A percentile compares a stretch with the other conserved stretches of the same genome.
phyloP scores from a whole-genome alignment of 805 yeast genomes.

The Jamesozyma jinghongensis region DNA sequence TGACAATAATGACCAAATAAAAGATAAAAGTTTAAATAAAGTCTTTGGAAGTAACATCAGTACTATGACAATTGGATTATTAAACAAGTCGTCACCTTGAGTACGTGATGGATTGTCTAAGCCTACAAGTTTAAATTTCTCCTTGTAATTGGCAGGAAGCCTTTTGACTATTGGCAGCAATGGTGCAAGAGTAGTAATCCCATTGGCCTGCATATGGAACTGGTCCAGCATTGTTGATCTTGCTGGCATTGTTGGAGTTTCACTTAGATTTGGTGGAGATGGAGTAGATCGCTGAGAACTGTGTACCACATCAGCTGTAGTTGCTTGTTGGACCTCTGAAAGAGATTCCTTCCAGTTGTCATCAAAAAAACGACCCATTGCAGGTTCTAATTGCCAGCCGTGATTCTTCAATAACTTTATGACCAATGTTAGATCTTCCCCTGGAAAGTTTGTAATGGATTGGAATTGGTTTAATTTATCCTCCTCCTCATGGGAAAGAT shows the following conservation, averaged over 20 bases:
- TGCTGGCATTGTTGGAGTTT: neutral
- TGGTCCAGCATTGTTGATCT: neutral
- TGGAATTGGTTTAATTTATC: constrained; percentile 40
- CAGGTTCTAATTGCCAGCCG: constrained; percentile 53
- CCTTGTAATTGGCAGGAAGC: constrained; percentile 25
- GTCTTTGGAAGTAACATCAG: constrained; percentile 49
- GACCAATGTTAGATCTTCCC: constrained; percentile 39
- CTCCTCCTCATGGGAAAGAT: constrained; percentile 36
- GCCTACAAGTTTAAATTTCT: constrained; percentile 20
- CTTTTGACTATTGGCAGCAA: constrained; percentile 28
- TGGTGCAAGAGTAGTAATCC: constrained; percentile 1
- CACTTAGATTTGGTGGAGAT: constrained; percentile 4
- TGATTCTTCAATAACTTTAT: constrained; percentile 40
- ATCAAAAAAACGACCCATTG: constrained; percentile 56
- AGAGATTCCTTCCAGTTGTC: constrained; percentile 33
- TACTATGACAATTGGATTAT: constrained; percentile 39
- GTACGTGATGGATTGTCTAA: constrained; percentile 6
- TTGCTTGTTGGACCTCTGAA: constrained; percentile 4
- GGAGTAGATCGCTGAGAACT: neutral
- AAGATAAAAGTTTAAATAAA: constrained; percentile 15
- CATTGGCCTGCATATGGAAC: neutral
- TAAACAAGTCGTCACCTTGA: neutral
- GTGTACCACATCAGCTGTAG: constrained; percentile 6
- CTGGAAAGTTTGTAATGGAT: constrained; percentile 41
- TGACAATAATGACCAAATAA: constrained; percentile 6